Evolutionary conservation across 2,329 filamentous ascomycete species (phyloP).

Genomic region (Aspergillus sp.): DNA sequence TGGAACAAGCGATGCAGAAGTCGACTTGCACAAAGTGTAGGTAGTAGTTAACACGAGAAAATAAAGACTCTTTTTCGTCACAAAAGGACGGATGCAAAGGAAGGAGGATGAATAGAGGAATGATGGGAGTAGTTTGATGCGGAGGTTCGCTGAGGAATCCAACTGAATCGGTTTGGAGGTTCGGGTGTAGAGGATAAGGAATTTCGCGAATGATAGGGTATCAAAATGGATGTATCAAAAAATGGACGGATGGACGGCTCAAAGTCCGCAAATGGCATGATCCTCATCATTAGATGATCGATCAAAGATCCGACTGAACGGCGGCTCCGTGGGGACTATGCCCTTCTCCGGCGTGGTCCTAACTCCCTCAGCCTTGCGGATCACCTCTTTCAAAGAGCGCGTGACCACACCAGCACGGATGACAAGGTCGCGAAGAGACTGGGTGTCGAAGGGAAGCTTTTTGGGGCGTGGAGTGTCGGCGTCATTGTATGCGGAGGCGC

Average conservation of each 20-base stretch:
- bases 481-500: constrained; percentile 20
- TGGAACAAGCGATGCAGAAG: too few relatives aligned
- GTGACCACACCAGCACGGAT: constrained; percentile 44
- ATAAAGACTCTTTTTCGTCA: too few relatives aligned
- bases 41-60: too few relatives aligned
- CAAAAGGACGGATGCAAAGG: too few relatives aligned
- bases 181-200: neutral
- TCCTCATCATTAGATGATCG: constrained; percentile 28
- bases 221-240: neutral
- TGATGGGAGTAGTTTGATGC: too few relatives aligned
- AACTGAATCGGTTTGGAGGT: too few relatives aligned
- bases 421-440: constrained; percentile 57
- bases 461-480: constrained; percentile 24
- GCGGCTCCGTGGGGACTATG: constrained; percentile 32
- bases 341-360: constrained; percentile 21
- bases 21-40: too few relatives aligned
- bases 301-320: constrained; percentile 44
- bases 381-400: constrained; percentile 43
- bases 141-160: too few relatives aligned
- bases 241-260: constrained; percentile 10
- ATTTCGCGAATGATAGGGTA: neutral
- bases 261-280: constrained; percentile 19
- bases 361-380: constrained; percentile 45
- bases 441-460: constrained; percentile 61
- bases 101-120: too few relatives aligned